phyloP scores from a whole-genome alignment of 1,139 yeast species.

The Wickerhamomyces sp. region DNA sequence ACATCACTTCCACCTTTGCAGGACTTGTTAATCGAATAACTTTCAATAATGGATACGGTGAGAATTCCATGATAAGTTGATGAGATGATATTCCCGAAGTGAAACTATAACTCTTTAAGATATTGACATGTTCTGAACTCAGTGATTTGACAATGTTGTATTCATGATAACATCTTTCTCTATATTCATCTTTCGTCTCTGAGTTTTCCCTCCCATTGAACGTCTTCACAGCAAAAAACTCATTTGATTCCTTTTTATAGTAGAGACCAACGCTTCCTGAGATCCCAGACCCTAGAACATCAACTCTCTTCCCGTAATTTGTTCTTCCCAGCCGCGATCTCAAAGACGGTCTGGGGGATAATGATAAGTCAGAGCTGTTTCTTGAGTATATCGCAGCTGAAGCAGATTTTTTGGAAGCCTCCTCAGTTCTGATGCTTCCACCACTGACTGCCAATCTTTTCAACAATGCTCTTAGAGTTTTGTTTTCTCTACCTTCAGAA shows the following conservation, averaged over 20 bases:
- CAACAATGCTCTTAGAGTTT: neutral
- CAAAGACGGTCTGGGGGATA: neutral
- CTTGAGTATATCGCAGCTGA: neutral
- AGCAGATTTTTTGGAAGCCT: neutral
- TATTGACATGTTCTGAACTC: constrained; percentile 29
- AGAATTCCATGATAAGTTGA: constrained; percentile 18
- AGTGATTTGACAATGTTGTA: constrained; percentile 29
- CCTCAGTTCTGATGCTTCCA: no score
- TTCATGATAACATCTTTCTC: constrained; percentile 34
- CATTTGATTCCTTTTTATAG: constrained; percentile 19
- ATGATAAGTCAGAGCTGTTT: constrained; percentile 2
- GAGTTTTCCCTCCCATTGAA: constrained; percentile 34
- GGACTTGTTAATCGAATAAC: constrained; percentile 14
- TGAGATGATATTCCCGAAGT: constrained; percentile 11
- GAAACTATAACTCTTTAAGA: constrained; percentile 31
- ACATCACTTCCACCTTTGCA: constrained; percentile 23
- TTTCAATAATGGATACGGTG: constrained; percentile 17
- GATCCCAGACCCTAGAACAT: constrained; percentile 33
- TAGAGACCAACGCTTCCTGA: constrained; percentile 39
- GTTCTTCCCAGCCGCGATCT: neutral
- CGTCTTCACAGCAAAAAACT: constrained; percentile 37
- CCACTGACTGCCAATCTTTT: neutral
- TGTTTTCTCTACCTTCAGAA: no score
- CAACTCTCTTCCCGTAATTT: constrained; percentile 17
- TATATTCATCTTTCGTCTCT: constrained; percentile 36